A percentile compares a stretch with the other conserved stretches of the same genome.
These are phyloP conservation scores for Castanea crenata DNA, from an alignment of 306 rosid species.

Conservation along the genomic window DNA sequence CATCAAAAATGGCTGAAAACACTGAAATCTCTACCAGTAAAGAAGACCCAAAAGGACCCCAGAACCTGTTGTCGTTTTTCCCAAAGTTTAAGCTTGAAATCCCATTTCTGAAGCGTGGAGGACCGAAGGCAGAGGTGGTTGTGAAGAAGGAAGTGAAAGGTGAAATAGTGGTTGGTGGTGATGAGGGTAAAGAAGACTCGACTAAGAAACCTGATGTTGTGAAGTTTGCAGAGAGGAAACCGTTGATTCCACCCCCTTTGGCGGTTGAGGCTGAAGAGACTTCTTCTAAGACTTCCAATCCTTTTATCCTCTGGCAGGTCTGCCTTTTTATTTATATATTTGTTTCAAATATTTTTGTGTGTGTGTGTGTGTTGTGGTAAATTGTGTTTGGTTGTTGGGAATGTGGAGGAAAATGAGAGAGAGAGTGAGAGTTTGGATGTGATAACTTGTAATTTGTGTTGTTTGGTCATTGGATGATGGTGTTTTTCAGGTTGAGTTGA, in stretches of 20 bases:
- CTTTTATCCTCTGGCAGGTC: slow-evolving; percentile 83
- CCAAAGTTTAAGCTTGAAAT: slow-evolving; percentile 48
- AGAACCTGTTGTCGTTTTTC: slow-evolving; percentile 41
- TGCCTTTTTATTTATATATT: background rate
- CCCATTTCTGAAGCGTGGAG: slow-evolving; percentile 47
- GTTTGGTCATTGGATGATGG: background rate
- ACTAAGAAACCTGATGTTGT: slow-evolving; percentile 42
- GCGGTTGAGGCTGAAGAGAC: slow-evolving; percentile 45
- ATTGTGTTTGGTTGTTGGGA: slow-evolving; percentile 2
- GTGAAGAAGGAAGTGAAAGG: slow-evolving; percentile 9
- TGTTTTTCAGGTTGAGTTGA: background rate
- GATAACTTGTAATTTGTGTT: background rate
- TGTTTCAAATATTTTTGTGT: no score
- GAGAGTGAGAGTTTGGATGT: background rate
- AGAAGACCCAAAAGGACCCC: slow-evolving; percentile 23
- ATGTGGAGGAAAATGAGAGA: background rate
- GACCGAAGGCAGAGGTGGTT: background rate
- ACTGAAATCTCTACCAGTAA: slow-evolving; percentile 30
- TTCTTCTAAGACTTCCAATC: slow-evolving; percentile 63
- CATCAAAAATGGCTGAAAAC: slow-evolving; percentile 40
- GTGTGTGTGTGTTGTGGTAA: background rate
- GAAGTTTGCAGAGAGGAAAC: slow-evolving; percentile 50
- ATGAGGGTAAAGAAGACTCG: slow-evolving; percentile 1
- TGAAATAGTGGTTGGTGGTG: background rate
- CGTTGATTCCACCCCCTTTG: slow-evolving; percentile 42